phyloP scores from a whole-genome alignment of 2,329 filamentous ascomycete species.

The Zymoseptoria passerinii region DNA sequence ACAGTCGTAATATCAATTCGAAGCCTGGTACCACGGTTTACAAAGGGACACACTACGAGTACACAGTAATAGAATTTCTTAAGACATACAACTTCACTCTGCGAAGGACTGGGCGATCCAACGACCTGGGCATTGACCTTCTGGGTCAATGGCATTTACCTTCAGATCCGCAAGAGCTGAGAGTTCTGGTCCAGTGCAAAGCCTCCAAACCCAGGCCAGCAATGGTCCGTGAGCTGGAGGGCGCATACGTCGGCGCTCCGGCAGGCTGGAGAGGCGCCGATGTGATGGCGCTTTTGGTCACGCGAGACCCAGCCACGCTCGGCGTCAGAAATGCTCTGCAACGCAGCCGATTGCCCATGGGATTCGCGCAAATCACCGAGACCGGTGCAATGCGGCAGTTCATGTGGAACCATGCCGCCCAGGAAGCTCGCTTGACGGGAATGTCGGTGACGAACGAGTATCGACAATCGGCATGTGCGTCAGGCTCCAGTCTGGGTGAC shows the following conservation, averaged over 20 bases:
- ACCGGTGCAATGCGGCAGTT: slow-evolving; percentile 58
- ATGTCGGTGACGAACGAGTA: slow-evolving; percentile 24
- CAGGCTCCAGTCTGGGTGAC: neutral
- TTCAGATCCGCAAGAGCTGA: slow-evolving; percentile 19
- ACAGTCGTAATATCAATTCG: slow-evolving; percentile 52
- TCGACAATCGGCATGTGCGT: neutral
- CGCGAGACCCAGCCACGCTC: slow-evolving; percentile 62
- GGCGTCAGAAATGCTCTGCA: slow-evolving; percentile 67
- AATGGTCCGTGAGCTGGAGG: slow-evolving; percentile 67
- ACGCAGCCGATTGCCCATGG: slow-evolving; percentile 61
- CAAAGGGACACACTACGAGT: slow-evolving; percentile 70
- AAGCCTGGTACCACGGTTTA: slow-evolving; percentile 52
- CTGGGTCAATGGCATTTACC: slow-evolving; percentile 62
- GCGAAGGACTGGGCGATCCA: slow-evolving; percentile 55
- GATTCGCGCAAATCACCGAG: slow-evolving; percentile 55
- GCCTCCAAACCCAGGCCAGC: slow-evolving; percentile 46
- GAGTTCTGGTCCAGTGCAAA: slow-evolving; percentile 61
- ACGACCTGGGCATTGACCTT: slow-evolving; percentile 66
- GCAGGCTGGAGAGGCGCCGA: slow-evolving; percentile 58
- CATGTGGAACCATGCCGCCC: slow-evolving; percentile 62
- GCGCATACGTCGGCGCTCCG: slow-evolving; percentile 66
- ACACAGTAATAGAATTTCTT: slow-evolving; percentile 53
- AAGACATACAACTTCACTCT: slow-evolving; percentile 56
- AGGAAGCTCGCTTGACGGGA: slow-evolving; percentile 54
- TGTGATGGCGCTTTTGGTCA: slow-evolving; percentile 64